Base-by-base conservation (phyloP, 164 flowering plant species). In the Litsea cubeba region DNA sequence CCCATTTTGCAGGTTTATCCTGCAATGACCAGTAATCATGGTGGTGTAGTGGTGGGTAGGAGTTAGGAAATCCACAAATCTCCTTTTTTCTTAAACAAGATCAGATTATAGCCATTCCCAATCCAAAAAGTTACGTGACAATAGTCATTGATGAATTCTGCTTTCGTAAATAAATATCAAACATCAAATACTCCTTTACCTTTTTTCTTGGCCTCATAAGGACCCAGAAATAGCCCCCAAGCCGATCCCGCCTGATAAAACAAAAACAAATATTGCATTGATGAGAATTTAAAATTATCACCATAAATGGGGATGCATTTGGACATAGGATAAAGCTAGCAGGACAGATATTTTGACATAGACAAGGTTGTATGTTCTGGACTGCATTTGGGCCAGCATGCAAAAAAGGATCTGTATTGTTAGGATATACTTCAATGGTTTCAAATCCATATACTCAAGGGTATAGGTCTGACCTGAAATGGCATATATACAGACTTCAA, bases 201-300 rank as follows among this genome's bases (percentile, higher is more conserved):
- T 75, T 57, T 63, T 72, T 84, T 86, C 62, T 75, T 81, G 75
- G 92, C 90, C 32, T 87, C 85, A 30, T 84, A 82, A 0, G 91
- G 89, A 35, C 87, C 92, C 3, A 76, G 3, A 74, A 89, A 91
- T 1, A 83, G 76, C 0, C 96, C 96, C 93, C 92, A 93, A 22
- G 89, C 78, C 10, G 87, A 78, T 68, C 98, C 98, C 3, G 91
- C 92, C 98, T 91, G 82, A 81, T 7, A 81, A 75, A 18, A 54
- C n/a, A 54, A 54, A 32, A n/a, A 57, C 51, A 40, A 17, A 62
- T 24, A 54, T 51, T 12, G 5, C 22, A 35, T 32, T 22, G 32
- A 4, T 10, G 15, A 49, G 2, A 66, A 46, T 26, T 2, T 69
- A 25, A 24, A 66, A 2, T 11, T 8, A 26, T 6, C 68, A 8